phyloP scores from a whole-genome alignment of 2,329 filamentous ascomycete genomes.

The Penicillium verrucosum region DNA sequence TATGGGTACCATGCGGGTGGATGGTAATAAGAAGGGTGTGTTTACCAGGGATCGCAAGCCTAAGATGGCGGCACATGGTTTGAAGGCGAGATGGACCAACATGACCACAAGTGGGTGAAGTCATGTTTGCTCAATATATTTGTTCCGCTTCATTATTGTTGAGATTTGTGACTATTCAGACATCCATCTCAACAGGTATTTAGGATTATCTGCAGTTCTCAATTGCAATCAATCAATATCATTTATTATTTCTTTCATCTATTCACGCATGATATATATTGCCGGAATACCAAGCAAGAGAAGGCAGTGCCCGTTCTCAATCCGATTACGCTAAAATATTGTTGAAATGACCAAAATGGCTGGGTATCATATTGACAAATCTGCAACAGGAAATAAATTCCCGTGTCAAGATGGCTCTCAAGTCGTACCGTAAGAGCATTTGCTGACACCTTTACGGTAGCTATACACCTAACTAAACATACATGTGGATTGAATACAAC shows the following conservation, averaged over 20 bases:
- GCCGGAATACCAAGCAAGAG: background rate
- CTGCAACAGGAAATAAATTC: background rate
- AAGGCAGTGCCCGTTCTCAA: too few species aligned
- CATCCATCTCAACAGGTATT: background rate
- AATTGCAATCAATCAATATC: background rate
- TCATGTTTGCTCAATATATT: background rate
- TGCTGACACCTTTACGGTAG: background rate
- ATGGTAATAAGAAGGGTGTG: constrained; percentile 5
- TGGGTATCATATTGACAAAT: background rate
- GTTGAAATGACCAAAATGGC: background rate
- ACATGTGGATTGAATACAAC: background rate
- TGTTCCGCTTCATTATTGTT: background rate
- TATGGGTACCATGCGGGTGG: background rate
- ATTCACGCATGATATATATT: too few species aligned
- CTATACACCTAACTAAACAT: background rate
- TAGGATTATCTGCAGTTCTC: background rate
- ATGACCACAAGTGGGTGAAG: background rate
- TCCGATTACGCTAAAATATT: background rate
- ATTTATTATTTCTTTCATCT: background rate
- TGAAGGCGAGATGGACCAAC: background rate
- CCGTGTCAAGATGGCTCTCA: background rate
- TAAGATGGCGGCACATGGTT: background rate
- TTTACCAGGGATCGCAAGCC: constrained; percentile 2
- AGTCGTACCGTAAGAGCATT: background rate
- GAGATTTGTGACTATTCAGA: background rate